Evolutionary conservation across 2,329 filamentous ascomycete species (phyloP).

Genomic region (Aspergillus floridensis): DNA sequence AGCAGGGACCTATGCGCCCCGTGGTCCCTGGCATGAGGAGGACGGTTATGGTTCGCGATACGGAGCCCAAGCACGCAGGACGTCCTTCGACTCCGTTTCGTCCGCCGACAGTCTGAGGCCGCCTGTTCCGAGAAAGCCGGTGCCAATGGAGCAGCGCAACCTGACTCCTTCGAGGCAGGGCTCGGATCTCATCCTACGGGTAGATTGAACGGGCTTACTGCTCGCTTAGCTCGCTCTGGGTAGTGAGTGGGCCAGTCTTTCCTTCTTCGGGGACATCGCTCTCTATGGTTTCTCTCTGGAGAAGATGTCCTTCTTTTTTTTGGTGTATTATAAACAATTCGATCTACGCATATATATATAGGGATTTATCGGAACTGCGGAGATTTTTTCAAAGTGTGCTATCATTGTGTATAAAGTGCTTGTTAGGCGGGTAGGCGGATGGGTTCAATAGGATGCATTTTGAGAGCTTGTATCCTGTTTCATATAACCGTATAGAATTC

Average conservation of each 20-base stretch:
- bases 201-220: constrained; percentile 23
- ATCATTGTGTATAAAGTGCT: too few species aligned
- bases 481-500: too few species aligned
- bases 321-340: background rate
- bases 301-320: background rate
- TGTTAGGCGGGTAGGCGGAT: too few species aligned
- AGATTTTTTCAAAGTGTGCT: background rate
- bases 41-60: constrained; percentile 2
- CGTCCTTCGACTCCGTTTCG: constrained; percentile 8
- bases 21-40: constrained; percentile 30
- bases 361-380: background rate
- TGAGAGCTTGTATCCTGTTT: too few species aligned
- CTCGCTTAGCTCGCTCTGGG: background rate
- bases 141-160: constrained; percentile 28
- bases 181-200: constrained; percentile 31
- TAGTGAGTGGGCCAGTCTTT: background rate
- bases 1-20: constrained; percentile 27
- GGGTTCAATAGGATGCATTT: too few species aligned
- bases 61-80: background rate
- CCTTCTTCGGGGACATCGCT: background rate
- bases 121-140: constrained; percentile 24
- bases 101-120: constrained; percentile 7
- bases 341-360: background rate
- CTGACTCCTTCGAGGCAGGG: constrained; percentile 32
- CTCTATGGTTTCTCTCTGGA: background rate